Evolutionary conservation across 192 early-diverging fungal species (phyloP).

Genomic region (Coemansia sp.): DNA sequence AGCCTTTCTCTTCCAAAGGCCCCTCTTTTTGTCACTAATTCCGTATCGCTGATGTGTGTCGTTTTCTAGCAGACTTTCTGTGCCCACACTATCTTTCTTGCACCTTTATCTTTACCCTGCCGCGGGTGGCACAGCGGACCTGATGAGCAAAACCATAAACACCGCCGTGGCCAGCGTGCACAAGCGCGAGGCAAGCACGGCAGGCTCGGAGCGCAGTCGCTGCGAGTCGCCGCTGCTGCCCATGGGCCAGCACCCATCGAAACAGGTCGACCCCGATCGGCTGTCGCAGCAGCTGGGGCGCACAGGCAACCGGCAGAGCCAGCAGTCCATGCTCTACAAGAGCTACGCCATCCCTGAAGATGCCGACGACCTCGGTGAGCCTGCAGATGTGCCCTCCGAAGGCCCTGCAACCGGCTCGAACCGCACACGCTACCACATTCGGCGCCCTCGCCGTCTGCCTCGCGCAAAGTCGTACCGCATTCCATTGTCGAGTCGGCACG

Average conservation of each 20-base stretch:
- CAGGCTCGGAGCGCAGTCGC: constrained; percentile 35
- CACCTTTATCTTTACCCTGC: not conserved
- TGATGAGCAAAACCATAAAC: constrained; percentile 8
- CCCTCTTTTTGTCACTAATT: not conserved
- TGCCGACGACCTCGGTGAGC: not conserved
- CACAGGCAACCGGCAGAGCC: constrained; percentile 34
- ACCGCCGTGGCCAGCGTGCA: not conserved
- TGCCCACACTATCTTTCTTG: not conserved
- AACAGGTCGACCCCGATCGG: constrained; percentile 34
- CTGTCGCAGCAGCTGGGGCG: constrained; percentile 41
- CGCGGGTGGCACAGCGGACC: not conserved
- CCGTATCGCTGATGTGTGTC: not conserved
- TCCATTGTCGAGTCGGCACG: constrained; percentile 10
- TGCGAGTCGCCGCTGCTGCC: constrained; percentile 54
- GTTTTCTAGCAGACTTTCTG: not conserved
- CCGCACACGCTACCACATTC: constrained; percentile 24
- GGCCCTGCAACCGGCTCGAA: not conserved
- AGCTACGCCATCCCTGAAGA: constrained; percentile 50
- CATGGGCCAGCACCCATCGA: constrained; percentile 43
- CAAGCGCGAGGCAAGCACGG: not conserved
- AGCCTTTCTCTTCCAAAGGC: not conserved
- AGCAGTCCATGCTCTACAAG: constrained; percentile 41
- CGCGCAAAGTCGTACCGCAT: constrained; percentile 32
- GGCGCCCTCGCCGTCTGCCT: constrained; percentile 16
- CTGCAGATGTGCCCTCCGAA: not conserved